Evolutionary conservation across 805 yeast species (phyloP).

Genomic region (Metschnikowia bowlesiae): DNA sequence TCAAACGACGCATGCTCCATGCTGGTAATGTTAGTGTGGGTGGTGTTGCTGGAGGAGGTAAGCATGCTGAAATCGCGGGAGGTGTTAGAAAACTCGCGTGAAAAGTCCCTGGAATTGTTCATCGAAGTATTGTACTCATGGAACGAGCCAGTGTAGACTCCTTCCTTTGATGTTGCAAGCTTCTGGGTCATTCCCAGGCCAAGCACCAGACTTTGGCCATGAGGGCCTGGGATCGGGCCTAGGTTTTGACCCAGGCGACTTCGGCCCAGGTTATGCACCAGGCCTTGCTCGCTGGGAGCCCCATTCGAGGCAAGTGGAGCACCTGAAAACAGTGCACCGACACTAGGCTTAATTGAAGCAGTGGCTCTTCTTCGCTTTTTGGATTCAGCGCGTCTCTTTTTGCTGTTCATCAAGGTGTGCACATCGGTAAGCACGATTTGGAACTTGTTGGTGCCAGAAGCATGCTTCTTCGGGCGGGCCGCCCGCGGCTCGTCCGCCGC

Average conservation of each 20-base stretch:
- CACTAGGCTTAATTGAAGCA: not conserved
- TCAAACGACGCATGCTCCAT: conserved; percentile 41
- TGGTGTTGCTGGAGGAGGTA: conserved; percentile 25
- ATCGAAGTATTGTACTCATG: conserved; percentile 18
- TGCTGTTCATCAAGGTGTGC: conserved; percentile 20
- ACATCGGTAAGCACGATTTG: conserved; percentile 20
- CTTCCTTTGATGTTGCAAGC: not conserved
- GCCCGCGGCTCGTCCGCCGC: conserved; percentile 4
- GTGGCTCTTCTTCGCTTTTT: conserved; percentile 3
- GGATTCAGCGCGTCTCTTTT: conserved; percentile 11
- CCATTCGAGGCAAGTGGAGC: not conserved
- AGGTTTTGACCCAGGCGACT: not conserved
- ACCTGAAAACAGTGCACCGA: not conserved
- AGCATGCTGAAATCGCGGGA: conserved; percentile 30
- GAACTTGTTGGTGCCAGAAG: conserved; percentile 12
- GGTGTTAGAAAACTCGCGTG: conserved; percentile 6
- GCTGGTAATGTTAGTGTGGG: conserved; percentile 29
- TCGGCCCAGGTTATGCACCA: not conserved
- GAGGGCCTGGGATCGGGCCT: too few relatives aligned
- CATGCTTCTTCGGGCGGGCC: conserved; percentile 11
- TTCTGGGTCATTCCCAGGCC: not conserved
- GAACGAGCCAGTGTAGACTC: conserved; percentile 1
- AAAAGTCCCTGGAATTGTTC: conserved; percentile 7
- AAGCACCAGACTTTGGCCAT: not conserved
- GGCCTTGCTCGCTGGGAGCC: not conserved